Percentiles rank a stretch among this genome's conserved stretches.
phyloP scores from a whole-genome alignment of 1,284 basidiomycete genomes.

The Hypsizygus ulmarius region DNA sequence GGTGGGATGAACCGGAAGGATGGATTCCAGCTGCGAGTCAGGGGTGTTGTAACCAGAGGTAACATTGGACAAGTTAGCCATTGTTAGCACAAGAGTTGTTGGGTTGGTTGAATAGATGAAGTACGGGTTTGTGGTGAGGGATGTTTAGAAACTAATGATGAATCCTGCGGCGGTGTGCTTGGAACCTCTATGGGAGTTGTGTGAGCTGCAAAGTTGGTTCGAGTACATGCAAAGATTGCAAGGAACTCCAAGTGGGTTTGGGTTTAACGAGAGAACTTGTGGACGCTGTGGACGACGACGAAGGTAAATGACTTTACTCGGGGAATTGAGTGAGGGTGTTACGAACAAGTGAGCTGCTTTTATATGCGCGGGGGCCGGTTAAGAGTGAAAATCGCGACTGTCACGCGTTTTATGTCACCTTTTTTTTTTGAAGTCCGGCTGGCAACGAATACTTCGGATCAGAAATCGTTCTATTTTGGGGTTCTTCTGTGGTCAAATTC shows the following conservation, averaged over 20 bases:
- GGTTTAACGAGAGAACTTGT: not conserved
- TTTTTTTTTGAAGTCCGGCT: too few relatives aligned
- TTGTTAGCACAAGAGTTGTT: conserved; percentile 21
- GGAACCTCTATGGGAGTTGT: conserved; percentile 74
- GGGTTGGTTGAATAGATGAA: conserved; percentile 20
- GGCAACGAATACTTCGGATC: too few relatives aligned
- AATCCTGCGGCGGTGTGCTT: conserved; percentile 70
- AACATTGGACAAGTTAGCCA: conserved; percentile 48
- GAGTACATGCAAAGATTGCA: conserved; percentile 76
- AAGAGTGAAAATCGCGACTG: too few relatives aligned
- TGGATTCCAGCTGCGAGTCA: conserved; percentile 61
- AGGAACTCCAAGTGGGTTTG: conserved; percentile 22
- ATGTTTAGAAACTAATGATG: conserved; percentile 51
- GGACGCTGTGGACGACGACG: not conserved
- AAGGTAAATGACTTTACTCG: not conserved
- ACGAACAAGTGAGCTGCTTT: too few relatives aligned
- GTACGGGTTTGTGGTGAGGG: conserved; percentile 21
- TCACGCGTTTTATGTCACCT: too few relatives aligned
- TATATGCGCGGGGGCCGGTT: too few relatives aligned
- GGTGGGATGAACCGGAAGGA: conserved; percentile 79
- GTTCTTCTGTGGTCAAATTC: too few relatives aligned
- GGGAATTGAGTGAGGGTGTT: too few relatives aligned
- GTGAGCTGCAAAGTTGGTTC: conserved; percentile 77
- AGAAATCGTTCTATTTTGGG: too few relatives aligned
- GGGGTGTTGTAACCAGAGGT: conserved; percentile 67